Conservation (phyloP, 2,329 filamentous ascomycete genomes). For the Ophiostoma himal-ulmi region DNA sequence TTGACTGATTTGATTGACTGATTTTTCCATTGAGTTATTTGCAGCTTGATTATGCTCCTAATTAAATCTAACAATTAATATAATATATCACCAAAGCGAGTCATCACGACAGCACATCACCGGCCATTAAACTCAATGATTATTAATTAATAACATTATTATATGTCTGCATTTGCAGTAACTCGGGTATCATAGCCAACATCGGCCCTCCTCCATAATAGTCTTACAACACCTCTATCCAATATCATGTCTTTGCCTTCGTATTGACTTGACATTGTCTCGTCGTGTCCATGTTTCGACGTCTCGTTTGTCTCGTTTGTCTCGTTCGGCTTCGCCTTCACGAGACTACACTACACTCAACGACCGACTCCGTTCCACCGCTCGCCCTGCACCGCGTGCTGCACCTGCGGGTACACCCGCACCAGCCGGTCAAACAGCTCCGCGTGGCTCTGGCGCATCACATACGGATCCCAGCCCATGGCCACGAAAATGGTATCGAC, state of each 20-base stretch:
- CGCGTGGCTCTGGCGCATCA: conserved; percentile 72
- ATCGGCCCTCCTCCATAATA: background rate
- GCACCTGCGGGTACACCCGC: conserved; percentile 74
- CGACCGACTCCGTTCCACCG: background rate
- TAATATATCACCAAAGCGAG: no score
- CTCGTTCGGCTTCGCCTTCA: background rate
- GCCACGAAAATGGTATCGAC: conserved; percentile 90
- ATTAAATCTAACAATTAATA: no score
- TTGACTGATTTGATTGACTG: no score
- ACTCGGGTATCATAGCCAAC: background rate
- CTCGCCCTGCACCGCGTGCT: conserved; percentile 57
- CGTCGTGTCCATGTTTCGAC: background rate
- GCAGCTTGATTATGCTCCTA: no score
- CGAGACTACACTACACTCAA: background rate
- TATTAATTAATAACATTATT: background rate
- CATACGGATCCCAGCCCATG: conserved; percentile 60
- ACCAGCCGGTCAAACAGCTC: conserved; percentile 78
- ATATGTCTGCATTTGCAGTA: background rate
- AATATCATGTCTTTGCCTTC: background rate
- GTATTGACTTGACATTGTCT: background rate
- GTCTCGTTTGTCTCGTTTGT: background rate
- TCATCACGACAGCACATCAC: no score
- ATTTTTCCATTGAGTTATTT: no score
- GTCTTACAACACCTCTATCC: background rate
- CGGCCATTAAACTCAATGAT: no score